phyloP scores from a whole-genome alignment of 2,329 filamentous ascomycete species.

The Didymella exigua region DNA sequence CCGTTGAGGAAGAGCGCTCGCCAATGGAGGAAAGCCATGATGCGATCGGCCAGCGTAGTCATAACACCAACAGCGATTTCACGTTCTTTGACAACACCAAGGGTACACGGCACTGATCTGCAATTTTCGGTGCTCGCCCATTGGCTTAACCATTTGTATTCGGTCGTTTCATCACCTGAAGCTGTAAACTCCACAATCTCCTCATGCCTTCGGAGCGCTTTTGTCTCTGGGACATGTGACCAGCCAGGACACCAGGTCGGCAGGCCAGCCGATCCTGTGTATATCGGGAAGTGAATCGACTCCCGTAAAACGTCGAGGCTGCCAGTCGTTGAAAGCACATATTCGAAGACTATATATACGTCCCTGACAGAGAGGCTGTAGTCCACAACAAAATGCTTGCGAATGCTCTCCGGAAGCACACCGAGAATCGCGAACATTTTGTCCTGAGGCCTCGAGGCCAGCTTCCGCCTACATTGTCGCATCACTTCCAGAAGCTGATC shows the following conservation, averaged over 20 bases:
- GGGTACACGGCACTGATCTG: background rate
- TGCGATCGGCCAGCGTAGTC: background rate
- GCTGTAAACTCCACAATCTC: background rate
- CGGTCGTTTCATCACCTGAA: background rate
- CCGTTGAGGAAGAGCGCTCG: background rate
- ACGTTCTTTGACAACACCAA: background rate
- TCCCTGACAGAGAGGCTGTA: background rate
- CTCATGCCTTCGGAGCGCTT: background rate
- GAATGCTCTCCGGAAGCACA: background rate
- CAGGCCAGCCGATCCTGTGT: background rate
- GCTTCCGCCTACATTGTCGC: background rate
- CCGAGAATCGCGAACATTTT: background rate
- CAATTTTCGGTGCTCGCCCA: background rate
- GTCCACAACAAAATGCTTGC: background rate
- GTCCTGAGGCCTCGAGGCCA: background rate
- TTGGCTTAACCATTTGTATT: background rate
- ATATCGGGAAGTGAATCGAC: background rate
- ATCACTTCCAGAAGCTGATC: background rate
- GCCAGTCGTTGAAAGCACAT: background rate
- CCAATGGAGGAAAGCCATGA: constrained; percentile 2
- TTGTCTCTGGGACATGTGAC: background rate
- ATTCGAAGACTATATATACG: background rate
- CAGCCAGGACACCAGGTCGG: constrained; percentile 4
- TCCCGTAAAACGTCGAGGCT: background rate
- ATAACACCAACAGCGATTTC: background rate